Conservation (phyloP, 768 basidiomycete genomes). For the Gymnopilus junonius region DNA sequence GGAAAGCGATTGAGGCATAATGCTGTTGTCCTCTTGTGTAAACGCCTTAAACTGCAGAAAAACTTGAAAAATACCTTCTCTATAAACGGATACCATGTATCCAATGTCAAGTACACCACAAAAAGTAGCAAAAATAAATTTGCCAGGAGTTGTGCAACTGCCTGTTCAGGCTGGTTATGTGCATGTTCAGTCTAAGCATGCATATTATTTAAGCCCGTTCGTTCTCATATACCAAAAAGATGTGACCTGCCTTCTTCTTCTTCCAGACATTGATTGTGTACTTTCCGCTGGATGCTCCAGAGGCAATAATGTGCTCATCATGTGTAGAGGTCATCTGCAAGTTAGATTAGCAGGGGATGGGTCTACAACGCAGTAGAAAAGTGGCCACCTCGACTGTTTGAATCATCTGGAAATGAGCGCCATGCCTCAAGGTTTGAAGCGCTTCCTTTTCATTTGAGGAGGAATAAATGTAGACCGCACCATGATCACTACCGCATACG, state of each 20-base stretch:
- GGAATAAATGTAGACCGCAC: too few relatives aligned
- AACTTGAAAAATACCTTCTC: not conserved
- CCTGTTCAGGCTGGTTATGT: not conserved
- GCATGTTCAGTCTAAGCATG: not conserved
- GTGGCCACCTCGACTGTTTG: not conserved
- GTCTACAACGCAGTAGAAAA: not conserved
- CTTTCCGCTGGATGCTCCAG: not conserved
- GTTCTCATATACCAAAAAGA: not conserved
- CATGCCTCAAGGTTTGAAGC: not conserved
- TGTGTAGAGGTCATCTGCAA: not conserved
- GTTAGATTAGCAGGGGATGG: not conserved
- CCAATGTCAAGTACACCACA: not conserved
- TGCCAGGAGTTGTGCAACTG: not conserved
- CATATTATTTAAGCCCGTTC: not conserved
- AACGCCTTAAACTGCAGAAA: not conserved
- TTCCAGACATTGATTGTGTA: not conserved
- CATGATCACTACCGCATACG: not conserved
- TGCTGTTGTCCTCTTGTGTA: not conserved
- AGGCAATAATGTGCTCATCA: not conserved
- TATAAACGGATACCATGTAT: not conserved
- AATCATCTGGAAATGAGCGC: not conserved
- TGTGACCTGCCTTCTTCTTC: not conserved
- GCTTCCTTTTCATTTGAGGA: too few relatives aligned
- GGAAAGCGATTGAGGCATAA: not conserved
- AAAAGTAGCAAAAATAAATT: not conserved